phyloP scores from a whole-genome alignment of 2,329 filamentous ascomycete genomes.

The Pestalotiopsis sp. region DNA sequence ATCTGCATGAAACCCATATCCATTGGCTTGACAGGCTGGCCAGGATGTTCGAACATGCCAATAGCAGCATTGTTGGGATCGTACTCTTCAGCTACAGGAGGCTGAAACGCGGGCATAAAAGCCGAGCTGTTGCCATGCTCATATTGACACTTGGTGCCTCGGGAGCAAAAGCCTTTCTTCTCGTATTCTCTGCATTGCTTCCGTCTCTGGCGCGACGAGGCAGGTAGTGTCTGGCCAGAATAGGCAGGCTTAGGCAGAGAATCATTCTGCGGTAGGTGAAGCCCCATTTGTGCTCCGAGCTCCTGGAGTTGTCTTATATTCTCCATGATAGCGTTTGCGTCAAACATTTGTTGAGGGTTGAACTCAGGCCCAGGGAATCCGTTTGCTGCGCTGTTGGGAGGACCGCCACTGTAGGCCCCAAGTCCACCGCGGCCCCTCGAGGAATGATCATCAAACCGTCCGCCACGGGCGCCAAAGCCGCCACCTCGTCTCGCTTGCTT shows the following conservation, averaged over 20 bases:
- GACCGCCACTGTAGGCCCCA: background rate
- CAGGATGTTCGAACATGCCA: slow-evolving; percentile 14
- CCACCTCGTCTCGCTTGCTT: slow-evolving; percentile 65
- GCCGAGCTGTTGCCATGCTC: slow-evolving; percentile 65
- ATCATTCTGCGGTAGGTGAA: slow-evolving; percentile 46
- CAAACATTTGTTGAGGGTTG: slow-evolving; percentile 33
- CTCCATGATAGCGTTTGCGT: slow-evolving; percentile 63
- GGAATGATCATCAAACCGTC: slow-evolving; percentile 35
- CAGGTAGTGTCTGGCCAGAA: slow-evolving; percentile 21
- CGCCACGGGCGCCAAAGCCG: slow-evolving; percentile 34
- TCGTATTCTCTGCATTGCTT: slow-evolving; percentile 72
- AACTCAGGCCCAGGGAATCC: slow-evolving; percentile 16
- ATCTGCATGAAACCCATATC: slow-evolving; percentile 18
- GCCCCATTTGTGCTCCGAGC: slow-evolving; percentile 52
- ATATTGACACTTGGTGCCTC: slow-evolving; percentile 68
- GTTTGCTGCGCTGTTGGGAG: background rate
- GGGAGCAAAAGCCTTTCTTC: slow-evolving; percentile 70
- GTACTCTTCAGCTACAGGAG: slow-evolving; percentile 51
- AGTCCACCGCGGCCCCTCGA: slow-evolving; percentile 27
- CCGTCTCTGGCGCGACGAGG: slow-evolving; percentile 36
- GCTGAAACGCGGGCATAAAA: slow-evolving; percentile 36
- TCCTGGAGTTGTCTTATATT: slow-evolving; percentile 65
- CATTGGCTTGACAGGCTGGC: slow-evolving; percentile 12
- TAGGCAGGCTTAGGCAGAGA: slow-evolving; percentile 35
- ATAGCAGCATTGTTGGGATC: slow-evolving; percentile 57